phyloP scores from a whole-genome alignment of 805 yeast genomes.

The Cyberlindnera subsufficiens region DNA sequence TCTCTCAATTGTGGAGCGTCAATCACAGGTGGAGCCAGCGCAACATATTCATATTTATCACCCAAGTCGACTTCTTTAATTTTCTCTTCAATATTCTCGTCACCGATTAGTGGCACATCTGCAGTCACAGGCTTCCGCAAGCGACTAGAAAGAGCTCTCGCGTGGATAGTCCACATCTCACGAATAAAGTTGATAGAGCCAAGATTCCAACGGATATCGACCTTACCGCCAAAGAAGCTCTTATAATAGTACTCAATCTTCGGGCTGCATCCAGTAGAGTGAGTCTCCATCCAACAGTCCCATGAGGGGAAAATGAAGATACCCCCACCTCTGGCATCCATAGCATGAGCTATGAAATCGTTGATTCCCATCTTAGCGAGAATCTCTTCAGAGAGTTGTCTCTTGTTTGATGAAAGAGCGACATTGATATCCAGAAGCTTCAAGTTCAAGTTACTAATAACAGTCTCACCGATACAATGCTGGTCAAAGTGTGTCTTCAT shows the following conservation, averaged over 20 bases:
- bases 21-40: constrained; percentile 72
- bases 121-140: constrained; percentile 28
- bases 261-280: constrained; percentile 48
- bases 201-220: constrained; percentile 89
- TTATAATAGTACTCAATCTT: constrained; percentile 61
- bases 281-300: constrained; percentile 67
- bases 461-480: constrained; percentile 32
- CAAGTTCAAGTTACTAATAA: constrained; percentile 50
- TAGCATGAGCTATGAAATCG: constrained; percentile 50
- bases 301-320: constrained; percentile 78
- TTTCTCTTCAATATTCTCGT: constrained; percentile 33
- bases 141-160: constrained; percentile 63
- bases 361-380: constrained; percentile 40
- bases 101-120: constrained; percentile 22
- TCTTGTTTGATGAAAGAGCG: constrained; percentile 57
- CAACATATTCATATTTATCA: constrained; percentile 46
- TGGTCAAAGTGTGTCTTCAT: constrained; percentile 49
- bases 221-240: constrained; percentile 81
- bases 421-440: constrained; percentile 58
- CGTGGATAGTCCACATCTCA: constrained; percentile 89
- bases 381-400: constrained; percentile 44
- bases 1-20: constrained; percentile 88
- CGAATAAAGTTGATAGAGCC: constrained; percentile 87
- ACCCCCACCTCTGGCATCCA: constrained; percentile 67
- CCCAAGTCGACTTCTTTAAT: constrained; percentile 44